phyloP scores from a whole-genome alignment of 148 eudicot genomes.

The Rhododendron williamsianum region DNA sequence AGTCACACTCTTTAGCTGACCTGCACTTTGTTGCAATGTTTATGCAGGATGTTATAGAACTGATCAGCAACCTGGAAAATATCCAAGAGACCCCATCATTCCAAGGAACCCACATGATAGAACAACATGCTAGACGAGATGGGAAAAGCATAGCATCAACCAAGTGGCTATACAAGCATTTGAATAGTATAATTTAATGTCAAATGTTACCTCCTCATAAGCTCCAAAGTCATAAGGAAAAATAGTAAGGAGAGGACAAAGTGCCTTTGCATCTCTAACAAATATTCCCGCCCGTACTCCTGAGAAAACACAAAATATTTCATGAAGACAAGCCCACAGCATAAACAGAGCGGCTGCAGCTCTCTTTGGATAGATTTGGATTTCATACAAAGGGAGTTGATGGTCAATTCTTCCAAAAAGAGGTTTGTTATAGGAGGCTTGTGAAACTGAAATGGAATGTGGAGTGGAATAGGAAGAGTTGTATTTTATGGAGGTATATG shows the following conservation, averaged over 20 bases:
- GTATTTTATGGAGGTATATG: background rate
- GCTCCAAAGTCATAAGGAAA: conserved; percentile 89
- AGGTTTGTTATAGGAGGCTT: background rate
- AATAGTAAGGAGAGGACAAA: conserved; percentile 85
- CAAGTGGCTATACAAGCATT: background rate
- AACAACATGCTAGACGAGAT: conserved; percentile 4
- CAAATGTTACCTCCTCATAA: conserved; percentile 66
- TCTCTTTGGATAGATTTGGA: background rate
- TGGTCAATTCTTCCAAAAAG: background rate
- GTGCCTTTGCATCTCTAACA: conserved; percentile 87
- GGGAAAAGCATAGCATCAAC: background rate
- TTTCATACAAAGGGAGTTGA: background rate
- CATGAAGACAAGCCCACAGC: conserved; percentile 2
- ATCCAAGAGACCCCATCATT: conserved; percentile 15
- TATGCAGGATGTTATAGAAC: conserved; percentile 79
- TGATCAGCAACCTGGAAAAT: conserved; percentile 81
- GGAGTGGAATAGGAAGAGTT: background rate
- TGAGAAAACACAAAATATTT: conserved; percentile 16
- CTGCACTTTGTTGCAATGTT: conserved; percentile 85
- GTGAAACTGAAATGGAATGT: background rate
- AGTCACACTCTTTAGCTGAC: conserved; percentile 26
- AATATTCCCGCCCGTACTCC: conserved; percentile 96
- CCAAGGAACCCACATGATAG: conserved; percentile 3
- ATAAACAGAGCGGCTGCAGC: background rate
- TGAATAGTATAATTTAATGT: background rate